Evolutionary conservation across 345 rosid genomes (phyloP).

Genomic region (Melastoma malabathricum): DNA sequence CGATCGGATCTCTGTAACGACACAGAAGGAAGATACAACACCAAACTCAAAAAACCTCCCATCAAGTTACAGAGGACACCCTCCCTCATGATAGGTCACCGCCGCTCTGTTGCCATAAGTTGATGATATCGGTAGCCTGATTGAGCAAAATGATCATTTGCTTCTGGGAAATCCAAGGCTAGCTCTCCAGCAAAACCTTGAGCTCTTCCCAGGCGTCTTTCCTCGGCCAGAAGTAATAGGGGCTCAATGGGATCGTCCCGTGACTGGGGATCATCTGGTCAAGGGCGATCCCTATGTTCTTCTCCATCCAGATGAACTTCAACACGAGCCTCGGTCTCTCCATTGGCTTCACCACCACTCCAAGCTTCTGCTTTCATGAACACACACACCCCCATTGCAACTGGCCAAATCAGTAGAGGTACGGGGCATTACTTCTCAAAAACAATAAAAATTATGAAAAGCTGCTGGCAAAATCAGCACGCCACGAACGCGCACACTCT

Average conservation of each 20-base stretch:
- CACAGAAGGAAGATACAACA: no score
- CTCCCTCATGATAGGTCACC: slow-evolving; percentile 19
- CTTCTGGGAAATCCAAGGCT: slow-evolving; percentile 70
- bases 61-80: no score
- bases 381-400: no score
- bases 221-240: slow-evolving; percentile 83
- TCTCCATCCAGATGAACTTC: slow-evolving; percentile 88
- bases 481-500: no score
- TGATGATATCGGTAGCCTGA: slow-evolving; percentile 78
- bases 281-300: slow-evolving; percentile 62
- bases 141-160: slow-evolving; percentile 66
- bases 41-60: no score
- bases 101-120: slow-evolving; percentile 59
- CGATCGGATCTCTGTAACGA: no score
- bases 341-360: slow-evolving; percentile 65
- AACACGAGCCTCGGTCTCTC: slow-evolving; percentile 63
- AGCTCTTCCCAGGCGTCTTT: slow-evolving; percentile 89
- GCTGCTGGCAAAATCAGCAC: no score
- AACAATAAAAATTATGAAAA: no score
- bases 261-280: slow-evolving; percentile 61
- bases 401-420: no score
- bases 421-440: no score
- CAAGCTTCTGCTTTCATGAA: slow-evolving; percentile 30
- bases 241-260: slow-evolving; percentile 70
- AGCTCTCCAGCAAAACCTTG: slow-evolving; percentile 54